Evolutionary conservation across 441 rosid genomes (phyloP), one percentile per base, ranked within the genome.

Genomic region (Jatropha multifida): DNA sequence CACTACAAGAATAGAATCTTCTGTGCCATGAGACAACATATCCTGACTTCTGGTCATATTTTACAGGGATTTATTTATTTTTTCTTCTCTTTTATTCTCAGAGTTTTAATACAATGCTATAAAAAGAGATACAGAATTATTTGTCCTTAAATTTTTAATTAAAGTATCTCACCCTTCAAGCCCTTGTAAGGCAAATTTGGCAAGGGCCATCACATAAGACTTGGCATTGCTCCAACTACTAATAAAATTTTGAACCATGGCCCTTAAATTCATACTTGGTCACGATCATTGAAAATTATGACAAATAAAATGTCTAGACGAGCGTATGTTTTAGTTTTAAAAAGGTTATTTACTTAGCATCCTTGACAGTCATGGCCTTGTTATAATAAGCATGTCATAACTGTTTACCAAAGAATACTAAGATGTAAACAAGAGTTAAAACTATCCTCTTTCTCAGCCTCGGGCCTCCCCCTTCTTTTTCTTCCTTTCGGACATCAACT

Each of bases 401-500:
- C n/a, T 14, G 8, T 59, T 26, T 4, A 59, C 38, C 63, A 59
- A 59, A 59, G 63, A 59, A 59, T 23, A 59, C 11, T 59, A 23
- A 18, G 63, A 59, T 9, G 37, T 26, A 23, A 56, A 18, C 20
- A 18, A 46, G 49, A 55, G 23, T 18, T 5, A 23, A 26, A 71
- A 69, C 71, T 0, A 18, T 90, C 96, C 90, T 84, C 86, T 76
- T 86, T 88, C 54, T 91, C 89, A 2, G 85, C 86, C 81, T 93
- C 91, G 90, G 20, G 85, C 88, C 77, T 90, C 93, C 38, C 79
- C 83, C 64, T 92, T 91, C 84, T 84, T 87, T 20, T 80, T 88
- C 91, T 90, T 93, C 85, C 88, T 91, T 80, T 88, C 89, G 78
- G 65, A 91, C 81, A 72, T 91, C 93, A 52, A 90, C 84, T 86